Evolutionary conservation across 257 asterid genomes (phyloP).

Genomic region (Nicotiana undulata): DNA sequence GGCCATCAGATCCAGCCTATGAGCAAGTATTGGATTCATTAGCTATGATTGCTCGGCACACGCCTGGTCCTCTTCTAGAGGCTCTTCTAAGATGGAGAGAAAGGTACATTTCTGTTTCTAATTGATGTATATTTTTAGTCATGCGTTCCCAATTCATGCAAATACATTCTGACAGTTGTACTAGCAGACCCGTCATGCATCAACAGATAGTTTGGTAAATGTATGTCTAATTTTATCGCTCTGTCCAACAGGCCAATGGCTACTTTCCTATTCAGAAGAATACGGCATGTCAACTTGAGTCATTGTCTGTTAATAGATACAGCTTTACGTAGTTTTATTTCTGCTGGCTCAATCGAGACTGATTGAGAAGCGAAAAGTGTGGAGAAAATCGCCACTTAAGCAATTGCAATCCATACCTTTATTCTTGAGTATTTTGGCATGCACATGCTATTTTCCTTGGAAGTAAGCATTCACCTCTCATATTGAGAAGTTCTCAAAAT

Average conservation of each 20-base stretch:
- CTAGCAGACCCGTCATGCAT: neutral
- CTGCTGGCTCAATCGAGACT: neutral
- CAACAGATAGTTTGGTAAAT: neutral
- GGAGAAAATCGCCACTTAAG: neutral
- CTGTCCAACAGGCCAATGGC: neutral
- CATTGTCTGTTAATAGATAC: neutral
- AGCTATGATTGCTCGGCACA: conserved; percentile 99
- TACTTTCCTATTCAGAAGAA: neutral
- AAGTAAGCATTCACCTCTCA: neutral
- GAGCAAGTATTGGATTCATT: conserved; percentile 97
- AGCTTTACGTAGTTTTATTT: neutral
- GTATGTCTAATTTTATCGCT: neutral
- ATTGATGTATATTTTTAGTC: neutral
- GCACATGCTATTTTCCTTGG: neutral
- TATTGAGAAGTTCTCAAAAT: neutral
- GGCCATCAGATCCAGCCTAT: conserved; percentile 98
- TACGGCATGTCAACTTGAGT: neutral
- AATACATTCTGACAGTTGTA: neutral
- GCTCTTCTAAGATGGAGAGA: conserved; percentile 98
- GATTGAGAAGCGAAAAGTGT: neutral
- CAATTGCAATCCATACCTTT: neutral
- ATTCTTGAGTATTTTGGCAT: neutral
- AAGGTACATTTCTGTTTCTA: conserved; percentile 35
- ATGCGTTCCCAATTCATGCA: neutral
- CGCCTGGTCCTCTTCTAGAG: conserved; percentile 94